Evolutionary conservation across 306 rosid genomes (phyloP).

Genomic region (Rosa multiflora): DNA sequence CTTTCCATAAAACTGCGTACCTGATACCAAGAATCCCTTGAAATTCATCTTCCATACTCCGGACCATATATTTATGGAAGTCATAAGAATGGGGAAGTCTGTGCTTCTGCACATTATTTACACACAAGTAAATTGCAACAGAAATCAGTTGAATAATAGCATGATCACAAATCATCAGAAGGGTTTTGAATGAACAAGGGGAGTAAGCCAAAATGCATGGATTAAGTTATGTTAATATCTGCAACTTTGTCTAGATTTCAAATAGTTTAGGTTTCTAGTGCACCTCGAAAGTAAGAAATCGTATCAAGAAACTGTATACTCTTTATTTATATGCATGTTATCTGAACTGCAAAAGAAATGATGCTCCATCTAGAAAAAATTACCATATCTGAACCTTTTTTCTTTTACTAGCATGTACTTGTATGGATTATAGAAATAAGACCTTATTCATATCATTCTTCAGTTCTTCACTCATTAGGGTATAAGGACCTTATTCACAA

Average conservation of each 20-base stretch:
- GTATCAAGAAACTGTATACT: neutral
- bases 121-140: slow-evolving; percentile 16
- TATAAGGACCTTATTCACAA: neutral
- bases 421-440: no score
- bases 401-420: no score
- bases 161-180: neutral
- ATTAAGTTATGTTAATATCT: neutral
- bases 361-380: neutral
- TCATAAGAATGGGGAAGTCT: slow-evolving; percentile 74
- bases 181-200: neutral
- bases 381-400: neutral
- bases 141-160: slow-evolving; percentile 9
- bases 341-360: neutral
- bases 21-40: slow-evolving; percentile 96
- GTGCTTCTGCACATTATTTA: slow-evolving; percentile 62
- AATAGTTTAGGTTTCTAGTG: neutral
- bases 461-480: neutral
- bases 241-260: neutral
- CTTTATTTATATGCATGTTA: neutral
- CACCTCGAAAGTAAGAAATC: neutral
- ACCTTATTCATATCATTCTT: neutral
- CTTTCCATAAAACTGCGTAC: slow-evolving; percentile 34
- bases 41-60: slow-evolving; percentile 99
- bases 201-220: slow-evolving; percentile 1
- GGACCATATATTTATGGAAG: slow-evolving; percentile 82